These are phyloP conservation scores for Panaeolus papilionaceus DNA, from an alignment of 768 basidiomycete species.

Conservation along the genomic window DNA sequence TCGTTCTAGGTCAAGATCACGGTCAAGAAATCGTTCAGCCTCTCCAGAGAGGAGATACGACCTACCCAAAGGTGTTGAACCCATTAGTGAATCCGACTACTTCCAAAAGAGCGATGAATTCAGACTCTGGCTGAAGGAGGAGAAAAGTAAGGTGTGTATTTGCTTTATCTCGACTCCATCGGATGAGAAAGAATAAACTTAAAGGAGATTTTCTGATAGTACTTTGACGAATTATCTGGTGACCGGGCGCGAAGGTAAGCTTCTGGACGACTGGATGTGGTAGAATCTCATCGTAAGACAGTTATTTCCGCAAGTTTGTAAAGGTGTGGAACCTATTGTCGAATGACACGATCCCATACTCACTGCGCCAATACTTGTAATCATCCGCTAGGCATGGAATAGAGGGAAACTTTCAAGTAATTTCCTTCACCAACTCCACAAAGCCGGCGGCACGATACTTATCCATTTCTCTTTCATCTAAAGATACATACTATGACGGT, in stretches of 20 bases:
- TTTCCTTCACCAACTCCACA: constrained; percentile 2
- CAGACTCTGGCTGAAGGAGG: constrained; percentile 83
- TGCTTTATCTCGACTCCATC: neutral
- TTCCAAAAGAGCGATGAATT: constrained; percentile 91
- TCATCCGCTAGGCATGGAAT: constrained; percentile 72
- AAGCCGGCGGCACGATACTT: constrained; percentile 15
- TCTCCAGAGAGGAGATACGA: constrained; percentile 49
- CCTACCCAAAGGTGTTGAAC: constrained; percentile 62
- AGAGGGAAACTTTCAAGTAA: constrained; percentile 73
- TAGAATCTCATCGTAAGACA: constrained; percentile 44
- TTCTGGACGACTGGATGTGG: constrained; percentile 21
- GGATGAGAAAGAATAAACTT: neutral
- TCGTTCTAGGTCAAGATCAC: constrained; percentile 43
- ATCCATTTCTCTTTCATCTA: constrained; percentile 3
- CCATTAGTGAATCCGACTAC: constrained; percentile 85
- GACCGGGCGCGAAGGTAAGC: constrained; percentile 80
- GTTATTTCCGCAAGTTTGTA: constrained; percentile 94
- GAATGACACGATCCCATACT: constrained; percentile 9
- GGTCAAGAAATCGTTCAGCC: constrained; percentile 41
- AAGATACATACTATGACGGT: constrained; percentile 53
- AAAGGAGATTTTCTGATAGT: constrained; percentile 47
- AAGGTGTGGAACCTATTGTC: constrained; percentile 52
- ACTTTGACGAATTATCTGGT: constrained; percentile 85
- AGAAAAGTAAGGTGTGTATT: constrained; percentile 50
- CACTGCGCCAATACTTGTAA: neutral